These are phyloP conservation scores for Platanthera zijinensis DNA, from an alignment of 106 monocot genomes.

Conservation along the genomic window DNA sequence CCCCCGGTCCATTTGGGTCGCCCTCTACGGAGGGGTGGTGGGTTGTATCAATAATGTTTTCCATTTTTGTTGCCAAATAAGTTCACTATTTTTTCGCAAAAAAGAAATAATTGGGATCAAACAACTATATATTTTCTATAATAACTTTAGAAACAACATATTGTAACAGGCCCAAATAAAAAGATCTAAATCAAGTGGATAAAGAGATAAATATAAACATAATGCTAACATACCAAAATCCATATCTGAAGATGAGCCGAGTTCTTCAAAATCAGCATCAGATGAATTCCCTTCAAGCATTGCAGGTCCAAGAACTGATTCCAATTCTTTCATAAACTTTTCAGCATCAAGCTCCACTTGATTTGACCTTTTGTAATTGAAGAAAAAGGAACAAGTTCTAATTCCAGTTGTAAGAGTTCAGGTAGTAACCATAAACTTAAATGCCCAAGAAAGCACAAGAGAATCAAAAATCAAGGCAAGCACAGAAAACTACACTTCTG, in stretches of 20 bases:
- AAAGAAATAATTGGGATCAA: background rate
- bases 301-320: slow-evolving; percentile 34
- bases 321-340: slow-evolving; percentile 69
- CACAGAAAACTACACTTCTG: background rate
- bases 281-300: slow-evolving; percentile 8
- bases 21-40: too few relatives aligned
- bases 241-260: slow-evolving; percentile 56
- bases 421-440: background rate
- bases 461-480: background rate
- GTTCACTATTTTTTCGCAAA: background rate
- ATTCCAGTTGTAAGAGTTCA: background rate
- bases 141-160: background rate
- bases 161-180: background rate
- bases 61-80: background rate
- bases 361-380: slow-evolving; percentile 27
- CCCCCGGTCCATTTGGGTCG: too few relatives aligned
- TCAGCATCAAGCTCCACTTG: slow-evolving; percentile 68
- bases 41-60: background rate
- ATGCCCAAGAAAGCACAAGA: background rate
- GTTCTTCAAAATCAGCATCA: slow-evolving; percentile 37
- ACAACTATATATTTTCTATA: background rate
- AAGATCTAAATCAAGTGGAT: background rate
- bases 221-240: slow-evolving; percentile 54
- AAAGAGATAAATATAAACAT: background rate
- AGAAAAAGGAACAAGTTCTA: background rate